Conservation (phyloP, 805 yeast species). For the Wickerhamiella galacta region DNA sequence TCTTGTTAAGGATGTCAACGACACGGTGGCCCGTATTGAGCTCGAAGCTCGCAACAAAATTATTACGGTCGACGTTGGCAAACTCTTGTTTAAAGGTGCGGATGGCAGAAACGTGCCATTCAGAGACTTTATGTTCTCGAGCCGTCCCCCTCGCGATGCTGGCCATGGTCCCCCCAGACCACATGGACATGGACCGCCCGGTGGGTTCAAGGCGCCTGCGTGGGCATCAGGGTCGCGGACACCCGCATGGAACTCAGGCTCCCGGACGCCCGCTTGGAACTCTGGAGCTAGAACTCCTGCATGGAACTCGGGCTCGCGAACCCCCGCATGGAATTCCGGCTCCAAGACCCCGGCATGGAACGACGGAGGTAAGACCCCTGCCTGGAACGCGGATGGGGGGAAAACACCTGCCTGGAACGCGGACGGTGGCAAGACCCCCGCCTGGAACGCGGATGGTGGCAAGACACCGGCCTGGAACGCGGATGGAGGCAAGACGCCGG, state of each 20-base stretch:
- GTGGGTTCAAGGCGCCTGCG: constrained; percentile 3
- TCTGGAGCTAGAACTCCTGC: constrained; percentile 17
- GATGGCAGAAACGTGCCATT: constrained; percentile 44
- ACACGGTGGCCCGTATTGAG: constrained; percentile 80
- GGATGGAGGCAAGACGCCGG: constrained; percentile 29
- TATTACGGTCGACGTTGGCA: constrained; percentile 65
- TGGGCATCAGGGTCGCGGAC: constrained; percentile 19
- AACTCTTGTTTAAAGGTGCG: constrained; percentile 55
- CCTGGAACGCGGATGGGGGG: constrained; percentile 27
- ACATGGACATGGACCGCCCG: background rate
- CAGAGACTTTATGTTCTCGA: constrained; percentile 41
- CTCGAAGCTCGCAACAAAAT: constrained; percentile 83
- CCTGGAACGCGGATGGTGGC: constrained; percentile 37
- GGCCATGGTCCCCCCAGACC: background rate
- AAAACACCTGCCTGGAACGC: constrained; percentile 25
- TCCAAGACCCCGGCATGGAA: constrained; percentile 34
- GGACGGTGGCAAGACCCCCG: constrained; percentile 28
- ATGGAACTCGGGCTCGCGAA: constrained; percentile 19
- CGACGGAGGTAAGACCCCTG: constrained; percentile 21
- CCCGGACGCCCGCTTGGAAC: constrained; percentile 29
- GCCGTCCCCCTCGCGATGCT: too few relatives aligned
- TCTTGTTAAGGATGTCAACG: constrained; percentile 84
- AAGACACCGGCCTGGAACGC: constrained; percentile 14
- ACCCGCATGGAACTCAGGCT: constrained; percentile 6
- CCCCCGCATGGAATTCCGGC: constrained; percentile 23